Conservation (phyloP, 164 flowering plant genomes). For the Chimonanthus salicifolius region DNA sequence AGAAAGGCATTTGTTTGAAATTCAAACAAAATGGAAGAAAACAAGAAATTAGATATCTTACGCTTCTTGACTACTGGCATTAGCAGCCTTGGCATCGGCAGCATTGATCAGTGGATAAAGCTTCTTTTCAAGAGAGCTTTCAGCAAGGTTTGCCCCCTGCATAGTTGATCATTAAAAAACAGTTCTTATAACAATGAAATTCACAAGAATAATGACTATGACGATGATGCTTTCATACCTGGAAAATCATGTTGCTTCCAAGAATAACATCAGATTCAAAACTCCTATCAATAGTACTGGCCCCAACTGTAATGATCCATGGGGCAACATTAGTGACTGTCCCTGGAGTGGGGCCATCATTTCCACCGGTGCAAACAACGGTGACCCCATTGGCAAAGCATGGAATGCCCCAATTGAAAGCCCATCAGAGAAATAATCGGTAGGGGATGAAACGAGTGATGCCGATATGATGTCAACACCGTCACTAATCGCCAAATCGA, state of each 20-base stretch:
- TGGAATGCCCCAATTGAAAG: constrained; percentile 22
- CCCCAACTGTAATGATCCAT: constrained; percentile 26
- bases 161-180: background rate
- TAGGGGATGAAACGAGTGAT: constrained; percentile 3
- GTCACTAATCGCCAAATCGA: constrained; percentile 25
- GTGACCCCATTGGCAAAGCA: constrained; percentile 19
- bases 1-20: background rate
- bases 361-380: constrained; percentile 20
- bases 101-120: constrained; percentile 32
- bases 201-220: background rate
- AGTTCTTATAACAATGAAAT: background rate
- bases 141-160: constrained; percentile 53
- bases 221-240: constrained; percentile 2
- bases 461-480: constrained; percentile 25
- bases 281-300: constrained; percentile 14
- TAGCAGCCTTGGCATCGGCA: constrained; percentile 26
- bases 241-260: constrained; percentile 8
- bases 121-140: constrained; percentile 9
- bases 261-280: constrained; percentile 12
- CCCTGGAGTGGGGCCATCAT: constrained; percentile 1
- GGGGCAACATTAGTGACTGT: constrained; percentile 18
- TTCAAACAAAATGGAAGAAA: no score
- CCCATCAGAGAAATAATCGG: constrained; percentile 1
- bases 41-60: background rate
- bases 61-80: constrained; percentile 6